Evolutionary conservation across 352 stramenopile species (phyloP), one percentile per base, ranked within the genome.

Genomic region (Globisporangium parvum): DNA sequence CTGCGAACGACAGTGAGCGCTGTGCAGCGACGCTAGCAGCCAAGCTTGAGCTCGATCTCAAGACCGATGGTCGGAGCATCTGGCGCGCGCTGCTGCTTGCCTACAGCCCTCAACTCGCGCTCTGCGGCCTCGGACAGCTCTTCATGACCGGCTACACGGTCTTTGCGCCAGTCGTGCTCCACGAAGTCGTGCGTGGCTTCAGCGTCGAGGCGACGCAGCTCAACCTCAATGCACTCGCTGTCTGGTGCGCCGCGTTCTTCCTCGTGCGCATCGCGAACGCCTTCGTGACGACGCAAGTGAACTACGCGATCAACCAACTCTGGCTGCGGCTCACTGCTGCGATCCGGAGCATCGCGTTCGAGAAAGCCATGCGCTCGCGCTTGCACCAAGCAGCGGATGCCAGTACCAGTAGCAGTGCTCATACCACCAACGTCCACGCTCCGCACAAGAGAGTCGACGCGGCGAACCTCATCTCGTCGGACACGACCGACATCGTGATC

Each of bases 151-250:
- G 33, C 17, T 53, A 53, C 24, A 12, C 49, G 5, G 41, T 63
- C 6, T 63, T 63, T 10, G 57, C 57, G 12, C 57, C 57, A 26
- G 24, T 63, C n/a, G 57, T 63, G 21, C 49, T 63, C 21, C 57
- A 63, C 24, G 33, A 63, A 10, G 57, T 63, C 28, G 57, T 63
- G 10, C 35, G 31, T 11, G 41, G 10, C 12, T 63, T 63, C 33
- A 53, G 41, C 23, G 8, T 24, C 6, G 40, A 31, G 15, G 21
- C 42, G 21, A 18, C 3, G 8, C 18, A 51, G 5, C 9, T 62
- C 17, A 39, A 62, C 44, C 26, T 28, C n/a, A 23, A 28, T 21
- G n/a, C 26, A 5, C 49, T 62, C 26, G 21, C 6, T 2, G 23
- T 14, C 33, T 53, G 49, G 49, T 39, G 49, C 20, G 9, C 18